These are phyloP conservation scores for Euphorbia pulcherrima DNA, from an alignment of 345 rosid species.

Conservation along the genomic window DNA sequence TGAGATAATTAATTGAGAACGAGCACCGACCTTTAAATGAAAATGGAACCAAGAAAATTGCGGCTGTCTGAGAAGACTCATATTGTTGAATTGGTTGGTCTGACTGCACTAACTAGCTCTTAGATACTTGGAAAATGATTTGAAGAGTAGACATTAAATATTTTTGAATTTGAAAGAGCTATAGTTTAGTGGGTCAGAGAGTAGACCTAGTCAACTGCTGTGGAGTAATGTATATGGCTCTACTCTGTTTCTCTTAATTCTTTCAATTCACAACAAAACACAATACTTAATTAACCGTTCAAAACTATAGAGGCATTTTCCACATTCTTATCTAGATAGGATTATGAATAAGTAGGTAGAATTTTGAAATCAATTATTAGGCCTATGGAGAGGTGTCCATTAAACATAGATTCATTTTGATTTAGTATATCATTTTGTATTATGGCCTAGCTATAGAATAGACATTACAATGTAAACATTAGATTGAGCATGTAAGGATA, in stretches of 20 bases:
- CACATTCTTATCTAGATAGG: neutral
- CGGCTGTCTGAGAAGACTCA: neutral
- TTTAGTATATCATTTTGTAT: too few relatives aligned
- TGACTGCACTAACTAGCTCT: neutral
- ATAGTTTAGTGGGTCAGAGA: neutral
- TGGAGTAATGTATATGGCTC: too few relatives aligned
- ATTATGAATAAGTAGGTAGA: too few relatives aligned
- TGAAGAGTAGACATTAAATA: too few relatives aligned
- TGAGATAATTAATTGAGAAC: neutral
- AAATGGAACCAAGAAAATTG: neutral
- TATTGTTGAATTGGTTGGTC: neutral
- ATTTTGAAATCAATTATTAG: neutral
- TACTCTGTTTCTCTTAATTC: too few relatives aligned
- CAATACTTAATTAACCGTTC: neutral
- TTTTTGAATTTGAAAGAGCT: too few relatives aligned
- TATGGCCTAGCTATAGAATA: too few relatives aligned
- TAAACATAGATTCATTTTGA: too few relatives aligned
- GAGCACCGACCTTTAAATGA: neutral
- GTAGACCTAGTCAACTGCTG: neutral
- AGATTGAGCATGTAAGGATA: too few relatives aligned
- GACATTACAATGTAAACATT: too few relatives aligned
- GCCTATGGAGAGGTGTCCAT: too few relatives aligned
- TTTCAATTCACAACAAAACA: neutral
- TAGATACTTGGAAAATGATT: neutral
- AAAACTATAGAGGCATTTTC: neutral